Evolutionary conservation across 2,329 filamentous ascomycete species (phyloP), one percentile per base, ranked within the genome.

Genomic region (Aspergillus carbonarius): DNA sequence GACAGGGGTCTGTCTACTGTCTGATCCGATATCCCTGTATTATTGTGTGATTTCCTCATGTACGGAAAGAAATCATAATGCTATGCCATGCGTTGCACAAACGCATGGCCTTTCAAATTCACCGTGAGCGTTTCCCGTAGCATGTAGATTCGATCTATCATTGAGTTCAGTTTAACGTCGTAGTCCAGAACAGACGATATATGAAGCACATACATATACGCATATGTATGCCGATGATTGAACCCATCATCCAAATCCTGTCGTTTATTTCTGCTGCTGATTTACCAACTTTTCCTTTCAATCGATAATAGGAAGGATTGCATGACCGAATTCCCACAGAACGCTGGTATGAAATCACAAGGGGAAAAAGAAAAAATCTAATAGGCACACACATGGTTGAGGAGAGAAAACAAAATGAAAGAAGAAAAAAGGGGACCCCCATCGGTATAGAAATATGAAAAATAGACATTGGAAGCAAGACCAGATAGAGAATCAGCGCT

Each of bases 21-120:
- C 40, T 54, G 54, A 58, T 58, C 62, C 57, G 51, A 63, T 61
- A 48, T 55, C 59, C 57, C 54, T 53, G 47, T 57, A 59, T 61
- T 60, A 60, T 59, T 59, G 27, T 47, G 42, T 47, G 42, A 17
- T 47, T 47, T 47, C 42, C 15, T 48, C 44, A 25, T 48, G 54
- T 60, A 63, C 59, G 60, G 54, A 54, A 39, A 58, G 54, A 59
- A 58, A 60, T 59, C 57, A 64, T 66, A 66, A 64, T 64, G 52
- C 54, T 63, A 63, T 53, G 50, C 35, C 54, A 56, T 49, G 40
- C 48, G 63, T 64, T 47, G n/a, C 25, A 35, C 44, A 27, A 49
- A 60, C 58, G 56, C 46, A 18, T 32, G 56, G 46, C 52, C 35
- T 59, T 55, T 39, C 23, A 39, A 42, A 37, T 47, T 47, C 53